Evolutionary conservation across 495 filamentous ascomycete species (phyloP), one percentile per base, ranked within the genome.

Genomic region (Oidiodendron maius): DNA sequence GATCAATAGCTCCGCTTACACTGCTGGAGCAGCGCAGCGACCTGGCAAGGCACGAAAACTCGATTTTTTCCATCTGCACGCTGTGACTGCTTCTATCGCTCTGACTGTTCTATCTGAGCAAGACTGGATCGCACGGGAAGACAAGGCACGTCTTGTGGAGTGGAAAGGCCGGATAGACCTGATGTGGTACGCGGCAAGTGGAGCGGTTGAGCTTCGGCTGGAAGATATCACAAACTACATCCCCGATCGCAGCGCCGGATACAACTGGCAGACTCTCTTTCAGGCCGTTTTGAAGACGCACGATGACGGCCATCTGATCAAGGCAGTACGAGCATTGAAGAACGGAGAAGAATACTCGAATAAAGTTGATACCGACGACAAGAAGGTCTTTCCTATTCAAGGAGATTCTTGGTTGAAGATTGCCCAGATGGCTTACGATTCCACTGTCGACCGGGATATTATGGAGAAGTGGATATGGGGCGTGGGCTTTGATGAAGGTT

Each of bases 61-160:
- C 30, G 68, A 71, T 40, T 71, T 71, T 52, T 69, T 68, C 60
- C 39, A 58, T 26, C 64, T 71, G 67, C 68, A 71, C 52, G 55
- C 49, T 13, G 61, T 68, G 32, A 71, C 63, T 10, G 53, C 59
- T 40, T 56, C 51, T 1, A 61, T 68, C 6, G 57, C 67, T 40
- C 50, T 61, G 40, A 57, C 56, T 13, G 59, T 61, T 17, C 40
- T 71, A 2, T 50, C 45, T 25, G 44, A 47, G 1, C 50, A 60
- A 24, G 15, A 44, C 3, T 70, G 65, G 67, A 66, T 71, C 32
- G 36, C 32, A 9, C 6, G 55, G 0, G 55, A 50, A 23, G 51
- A 57, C 9, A 59, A 61, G 42, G 63, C 53, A 13, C 61, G 62
- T 1, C 38, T 68, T 1, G 40, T 71, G 17, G 67, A 71, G 55